A percentile compares a stretch with the other conserved stretches of the same genome.
Conservation (phyloP, 2,329 filamentous ascomycete genomes). For the Gnomoniopsis sp. region DNA sequence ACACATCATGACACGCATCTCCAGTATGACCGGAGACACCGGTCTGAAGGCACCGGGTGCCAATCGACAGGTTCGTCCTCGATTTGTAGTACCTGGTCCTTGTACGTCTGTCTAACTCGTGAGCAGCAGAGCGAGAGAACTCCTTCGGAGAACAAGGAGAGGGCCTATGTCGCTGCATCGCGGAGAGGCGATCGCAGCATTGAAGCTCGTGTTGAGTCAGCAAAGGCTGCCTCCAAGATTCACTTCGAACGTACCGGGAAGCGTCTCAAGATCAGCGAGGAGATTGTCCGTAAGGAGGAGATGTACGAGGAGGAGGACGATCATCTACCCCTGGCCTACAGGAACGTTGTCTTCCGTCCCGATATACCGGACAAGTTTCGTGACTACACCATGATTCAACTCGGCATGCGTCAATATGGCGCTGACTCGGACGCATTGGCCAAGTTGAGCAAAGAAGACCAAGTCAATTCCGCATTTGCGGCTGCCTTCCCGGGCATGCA, state of each 20-base stretch:
- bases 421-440: background rate
- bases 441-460: background rate
- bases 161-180: constrained; percentile 90
- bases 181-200: constrained; percentile 80
- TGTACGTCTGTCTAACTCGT: background rate
- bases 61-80: constrained; percentile 7
- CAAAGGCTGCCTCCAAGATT: constrained; percentile 82
- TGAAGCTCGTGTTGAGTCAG: constrained; percentile 85
- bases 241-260: constrained; percentile 86
- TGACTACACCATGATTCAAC: constrained; percentile 9
- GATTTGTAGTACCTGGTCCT: background rate
- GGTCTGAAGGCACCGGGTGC: too few relatives aligned
- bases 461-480: constrained; percentile 10
- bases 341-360: constrained; percentile 24
- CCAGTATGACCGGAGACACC: too few relatives aligned
- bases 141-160: constrained; percentile 78
- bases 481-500: constrained; percentile 1
- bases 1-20: too few relatives aligned
- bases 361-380: constrained; percentile 10
- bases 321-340: constrained; percentile 61
- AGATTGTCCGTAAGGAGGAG: constrained; percentile 85
- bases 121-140: constrained; percentile 64
- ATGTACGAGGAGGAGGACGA: constrained; percentile 97
- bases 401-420: constrained; percentile 4
- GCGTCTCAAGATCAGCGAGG: constrained; percentile 74